These are phyloP conservation scores for Pichia sp. DNA, from an alignment of 1,139 yeast genomes.

Conservation along the genomic window DNA sequence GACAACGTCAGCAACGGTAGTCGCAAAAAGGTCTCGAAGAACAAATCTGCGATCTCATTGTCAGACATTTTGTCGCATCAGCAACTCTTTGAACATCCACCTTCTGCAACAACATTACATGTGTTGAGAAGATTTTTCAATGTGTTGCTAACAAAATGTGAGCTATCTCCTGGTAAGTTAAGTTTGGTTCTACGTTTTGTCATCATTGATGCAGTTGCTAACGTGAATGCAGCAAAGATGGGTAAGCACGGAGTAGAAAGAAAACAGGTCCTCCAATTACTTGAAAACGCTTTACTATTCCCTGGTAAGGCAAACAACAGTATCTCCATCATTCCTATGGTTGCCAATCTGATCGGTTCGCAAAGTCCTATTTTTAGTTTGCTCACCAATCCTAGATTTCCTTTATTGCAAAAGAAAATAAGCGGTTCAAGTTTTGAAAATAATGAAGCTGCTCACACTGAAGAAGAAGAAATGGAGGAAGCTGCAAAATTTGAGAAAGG, in stretches of 20 bases:
- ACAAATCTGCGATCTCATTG: slow-evolving; percentile 41
- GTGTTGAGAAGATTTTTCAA: slow-evolving; percentile 48
- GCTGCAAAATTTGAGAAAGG: slow-evolving; percentile 5
- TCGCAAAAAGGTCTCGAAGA: slow-evolving; percentile 28
- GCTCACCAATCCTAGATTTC: slow-evolving; percentile 74
- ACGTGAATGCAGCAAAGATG: slow-evolving; percentile 11
- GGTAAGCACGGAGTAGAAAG: slow-evolving; percentile 32
- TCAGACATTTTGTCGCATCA: slow-evolving; percentile 73
- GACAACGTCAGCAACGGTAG: slow-evolving; percentile 14
- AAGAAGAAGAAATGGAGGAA: slow-evolving; percentile 14
- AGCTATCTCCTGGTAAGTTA: slow-evolving; percentile 60
- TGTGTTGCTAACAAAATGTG: slow-evolving; percentile 45
- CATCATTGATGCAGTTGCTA: slow-evolving; percentile 43
- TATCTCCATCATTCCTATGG: slow-evolving; percentile 58
- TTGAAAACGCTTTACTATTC: slow-evolving; percentile 52
- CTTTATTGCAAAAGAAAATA: slow-evolving; percentile 40
- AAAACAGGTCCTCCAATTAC: slow-evolving; percentile 35
- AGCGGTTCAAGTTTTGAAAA: slow-evolving; percentile 19
- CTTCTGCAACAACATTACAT: slow-evolving; percentile 37
- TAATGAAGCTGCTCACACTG: slow-evolving; percentile 13
- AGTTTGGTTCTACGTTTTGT: slow-evolving; percentile 57
- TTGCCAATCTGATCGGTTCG: slow-evolving; percentile 42
- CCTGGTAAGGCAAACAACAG: slow-evolving; percentile 46
- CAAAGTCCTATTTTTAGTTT: slow-evolving; percentile 44
- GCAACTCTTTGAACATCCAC: slow-evolving; percentile 46